Evolutionary conservation across 2,329 filamentous ascomycete genomes (phyloP), one percentile per base, ranked within the genome.

Genomic region (Microascus cirrosus): DNA sequence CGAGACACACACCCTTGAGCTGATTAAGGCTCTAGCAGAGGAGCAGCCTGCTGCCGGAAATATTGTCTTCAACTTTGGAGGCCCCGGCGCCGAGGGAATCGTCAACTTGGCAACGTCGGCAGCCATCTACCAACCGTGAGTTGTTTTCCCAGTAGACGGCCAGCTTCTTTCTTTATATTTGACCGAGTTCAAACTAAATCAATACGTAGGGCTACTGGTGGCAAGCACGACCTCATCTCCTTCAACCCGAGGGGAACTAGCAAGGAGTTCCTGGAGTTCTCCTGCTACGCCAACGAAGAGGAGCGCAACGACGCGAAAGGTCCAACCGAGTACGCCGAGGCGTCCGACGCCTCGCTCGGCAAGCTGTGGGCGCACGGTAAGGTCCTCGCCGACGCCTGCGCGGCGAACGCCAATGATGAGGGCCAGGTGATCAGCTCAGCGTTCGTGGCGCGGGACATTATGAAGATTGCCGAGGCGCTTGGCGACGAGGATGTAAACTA

Each of bases 401-500:
- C 48, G 6, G n/a, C 42, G 1, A 54, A 39, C 15, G 60, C 62
- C 0, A 65, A 69, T 18, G 61, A 70, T 2, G 72, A 63, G 0
- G 74, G 69, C 1, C 56, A 57, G 4, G 62, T 73, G 8, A 62
- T 78, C 3, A 73, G 76, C 11, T 77, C 74, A 0, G 70, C 72
- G 0, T 77, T 74, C 60, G 67, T 69, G 0, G 76, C 70, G 0
- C 64, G 75, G 36, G 77, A 80, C 59, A 66, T 77, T 61, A 71
- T 77, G 58, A 58, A 63, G 5, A 70, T 79, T 55, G 72, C 73
- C 0, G 75, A 79, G 55, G 71, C 73, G 1, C 61, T 77, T 2
- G 66, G 62, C 1, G 73, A 74, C 53, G 73, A 75, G 58, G 71
- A 71, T 0, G 50, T 74, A 45, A 61, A 76, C 11, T 59, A 69